These are phyloP conservation scores for Ophiosphaerella korrae DNA, from an alignment of 2,329 filamentous ascomycete genomes.

Conservation along the genomic window DNA sequence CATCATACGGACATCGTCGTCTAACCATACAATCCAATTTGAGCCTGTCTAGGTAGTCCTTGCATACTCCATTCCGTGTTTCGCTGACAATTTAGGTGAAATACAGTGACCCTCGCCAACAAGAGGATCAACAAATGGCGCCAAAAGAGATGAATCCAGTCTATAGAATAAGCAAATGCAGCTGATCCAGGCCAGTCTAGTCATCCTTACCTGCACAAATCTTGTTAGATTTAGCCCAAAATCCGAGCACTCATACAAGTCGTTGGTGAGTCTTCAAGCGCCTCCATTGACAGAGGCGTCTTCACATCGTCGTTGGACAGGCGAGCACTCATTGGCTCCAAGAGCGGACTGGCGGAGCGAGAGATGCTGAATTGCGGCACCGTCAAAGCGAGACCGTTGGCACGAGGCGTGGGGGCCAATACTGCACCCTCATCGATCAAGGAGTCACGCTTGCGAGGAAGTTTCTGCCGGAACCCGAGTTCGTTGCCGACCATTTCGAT, in stretches of 20 bases:
- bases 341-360: conserved; percentile 38
- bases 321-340: conserved; percentile 44
- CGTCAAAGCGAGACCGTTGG: conserved; percentile 30
- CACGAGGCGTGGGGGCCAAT: conserved; percentile 23
- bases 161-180: no score
- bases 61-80: no score
- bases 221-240: background rate
- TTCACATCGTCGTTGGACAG: conserved; percentile 32
- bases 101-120: no score
- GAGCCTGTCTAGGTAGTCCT: background rate
- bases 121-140: no score
- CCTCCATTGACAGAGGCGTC: conserved; percentile 23
- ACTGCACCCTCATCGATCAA: conserved; percentile 34
- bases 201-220: background rate
- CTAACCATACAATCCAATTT: background rate
- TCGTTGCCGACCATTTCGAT: conserved; percentile 55
- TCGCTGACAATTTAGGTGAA: no score
- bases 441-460: conserved; percentile 47
- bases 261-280: conserved; percentile 37
- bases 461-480: conserved; percentile 52
- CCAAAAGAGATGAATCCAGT: no score
- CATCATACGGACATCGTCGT: background rate
- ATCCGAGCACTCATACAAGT: conserved; percentile 42
- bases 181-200: background rate
- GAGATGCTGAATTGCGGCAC: conserved; percentile 39